Conservation (phyloP, 495 filamentous ascomycete species). For the Aspergillus mulundensis region DNA sequence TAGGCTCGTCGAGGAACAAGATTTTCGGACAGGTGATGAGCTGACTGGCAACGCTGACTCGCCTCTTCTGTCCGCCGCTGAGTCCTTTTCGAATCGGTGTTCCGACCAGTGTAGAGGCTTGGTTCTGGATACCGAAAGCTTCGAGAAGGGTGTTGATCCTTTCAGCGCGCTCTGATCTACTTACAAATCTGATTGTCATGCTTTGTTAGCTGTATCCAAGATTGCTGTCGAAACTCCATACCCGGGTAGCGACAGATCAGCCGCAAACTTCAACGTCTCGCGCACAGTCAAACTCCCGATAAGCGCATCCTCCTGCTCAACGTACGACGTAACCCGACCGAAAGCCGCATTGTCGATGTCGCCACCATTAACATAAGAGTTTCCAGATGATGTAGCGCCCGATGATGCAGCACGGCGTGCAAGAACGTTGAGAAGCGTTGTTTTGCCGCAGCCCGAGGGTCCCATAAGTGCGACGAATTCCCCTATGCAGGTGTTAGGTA, state of each 20-base stretch:
- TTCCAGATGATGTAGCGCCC: slow-evolving; percentile 43
- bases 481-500: slow-evolving; percentile 39
- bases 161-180: slow-evolving; percentile 46
- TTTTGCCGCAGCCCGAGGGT: slow-evolving; percentile 72
- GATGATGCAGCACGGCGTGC: slow-evolving; percentile 53
- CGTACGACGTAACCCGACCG: slow-evolving; percentile 59
- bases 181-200: slow-evolving; percentile 35
- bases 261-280: slow-evolving; percentile 72
- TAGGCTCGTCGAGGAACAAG: slow-evolving; percentile 79
- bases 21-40: slow-evolving; percentile 76
- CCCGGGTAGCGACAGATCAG: slow-evolving; percentile 54
- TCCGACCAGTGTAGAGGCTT: slow-evolving; percentile 65
- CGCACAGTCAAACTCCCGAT: slow-evolving; percentile 72
- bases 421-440: slow-evolving; percentile 70
- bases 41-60: slow-evolving; percentile 73
- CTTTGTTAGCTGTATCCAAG: not conserved
- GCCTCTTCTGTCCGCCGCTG: slow-evolving; percentile 73
- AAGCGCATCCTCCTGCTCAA: slow-evolving; percentile 82
- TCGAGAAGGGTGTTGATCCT: slow-evolving; percentile 54
- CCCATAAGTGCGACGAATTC: slow-evolving; percentile 75
- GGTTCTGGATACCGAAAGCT: slow-evolving; percentile 59
- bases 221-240: slow-evolving; percentile 18
- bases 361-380: slow-evolving; percentile 56
- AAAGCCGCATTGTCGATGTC: slow-evolving; percentile 28
- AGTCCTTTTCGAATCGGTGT: slow-evolving; percentile 77